phyloP scores from a whole-genome alignment of 805 yeast genomes.

The Cyberlindnera amylophila region DNA sequence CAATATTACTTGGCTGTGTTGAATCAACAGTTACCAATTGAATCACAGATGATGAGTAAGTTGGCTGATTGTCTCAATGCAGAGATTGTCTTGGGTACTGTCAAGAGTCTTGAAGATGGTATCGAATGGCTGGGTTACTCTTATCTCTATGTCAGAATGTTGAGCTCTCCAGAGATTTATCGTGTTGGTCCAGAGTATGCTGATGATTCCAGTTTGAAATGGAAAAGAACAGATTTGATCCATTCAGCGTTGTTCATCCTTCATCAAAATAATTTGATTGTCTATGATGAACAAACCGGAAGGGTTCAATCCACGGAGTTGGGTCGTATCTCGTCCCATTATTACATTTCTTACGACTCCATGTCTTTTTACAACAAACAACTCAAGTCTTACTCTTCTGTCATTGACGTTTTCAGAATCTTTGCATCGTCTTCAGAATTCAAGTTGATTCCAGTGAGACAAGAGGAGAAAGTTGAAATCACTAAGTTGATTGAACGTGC shows the following conservation, averaged over 20 bases:
- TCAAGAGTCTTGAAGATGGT: conserved; percentile 61
- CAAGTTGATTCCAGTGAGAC: conserved; percentile 75
- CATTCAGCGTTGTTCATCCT: conserved; percentile 73
- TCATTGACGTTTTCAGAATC: conserved; percentile 71
- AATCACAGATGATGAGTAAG: conserved; percentile 72
- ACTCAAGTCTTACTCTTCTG: conserved; percentile 59
- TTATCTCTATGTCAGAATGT: conserved; percentile 77
- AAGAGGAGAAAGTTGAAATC: conserved; percentile 78
- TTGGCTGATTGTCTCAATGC: conserved; percentile 81
- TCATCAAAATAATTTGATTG: conserved; percentile 51
- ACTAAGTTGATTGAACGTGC: conserved; percentile 62
- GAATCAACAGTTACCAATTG: conserved; percentile 89
- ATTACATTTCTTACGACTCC: conserved; percentile 74
- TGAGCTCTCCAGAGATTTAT: conserved; percentile 66
- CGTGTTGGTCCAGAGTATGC: conserved; percentile 67
- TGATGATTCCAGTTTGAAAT: conserved; percentile 43
- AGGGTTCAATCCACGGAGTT: conserved; percentile 56
- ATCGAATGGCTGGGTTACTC: conserved; percentile 76
- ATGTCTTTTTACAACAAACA: conserved; percentile 62
- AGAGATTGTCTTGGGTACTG: conserved; percentile 73
- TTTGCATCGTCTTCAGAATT: conserved; percentile 86
- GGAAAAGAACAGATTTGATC: conserved; percentile 60
- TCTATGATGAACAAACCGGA: conserved; percentile 51
- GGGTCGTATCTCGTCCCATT: conserved; percentile 83
- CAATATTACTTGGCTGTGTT: conserved; percentile 87